Evolutionary conservation across 768 basidiomycete genomes (phyloP).

Genomic region (Rhodotorula kratochvilovae): DNA sequence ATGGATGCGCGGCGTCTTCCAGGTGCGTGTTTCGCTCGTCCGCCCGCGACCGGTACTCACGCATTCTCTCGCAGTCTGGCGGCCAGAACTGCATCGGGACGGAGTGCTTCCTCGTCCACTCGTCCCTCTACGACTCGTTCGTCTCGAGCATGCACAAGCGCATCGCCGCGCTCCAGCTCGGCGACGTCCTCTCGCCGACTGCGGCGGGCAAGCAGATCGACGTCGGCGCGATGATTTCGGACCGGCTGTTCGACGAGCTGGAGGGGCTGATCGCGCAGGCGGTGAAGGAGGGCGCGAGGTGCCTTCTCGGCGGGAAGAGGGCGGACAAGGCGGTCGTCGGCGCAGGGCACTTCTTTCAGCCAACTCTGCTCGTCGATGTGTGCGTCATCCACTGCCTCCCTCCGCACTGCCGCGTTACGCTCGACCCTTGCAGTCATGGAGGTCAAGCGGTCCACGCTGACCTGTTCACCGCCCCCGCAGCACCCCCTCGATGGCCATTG

Average conservation of each 20-base stretch:
- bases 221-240: slow-evolving; percentile 79
- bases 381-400: background rate
- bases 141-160: slow-evolving; percentile 55
- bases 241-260: slow-evolving; percentile 65
- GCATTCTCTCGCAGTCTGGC: slow-evolving; percentile 55
- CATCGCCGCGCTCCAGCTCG: slow-evolving; percentile 42
- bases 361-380: slow-evolving; percentile 81
- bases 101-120: slow-evolving; percentile 83
- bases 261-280: slow-evolving; percentile 64
- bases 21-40: slow-evolving; percentile 48
- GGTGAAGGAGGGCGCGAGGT: slow-evolving; percentile 60
- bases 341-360: slow-evolving; percentile 75
- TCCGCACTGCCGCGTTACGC: background rate
- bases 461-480: background rate
- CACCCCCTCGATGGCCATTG: slow-evolving; percentile 33
- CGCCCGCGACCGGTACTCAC: background rate
- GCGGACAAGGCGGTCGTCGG: slow-evolving; percentile 64
- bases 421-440: too few species aligned
- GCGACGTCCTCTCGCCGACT: slow-evolving; percentile 22
- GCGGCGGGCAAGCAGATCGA: slow-evolving; percentile 51
- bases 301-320: slow-evolving; percentile 62
- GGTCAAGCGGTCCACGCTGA: too few species aligned
- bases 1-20: slow-evolving; percentile 91
- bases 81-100: slow-evolving; percentile 98
- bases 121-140: slow-evolving; percentile 69